Conservation (phyloP, 208 protist species). For the Trypanosoma mega region DNA sequence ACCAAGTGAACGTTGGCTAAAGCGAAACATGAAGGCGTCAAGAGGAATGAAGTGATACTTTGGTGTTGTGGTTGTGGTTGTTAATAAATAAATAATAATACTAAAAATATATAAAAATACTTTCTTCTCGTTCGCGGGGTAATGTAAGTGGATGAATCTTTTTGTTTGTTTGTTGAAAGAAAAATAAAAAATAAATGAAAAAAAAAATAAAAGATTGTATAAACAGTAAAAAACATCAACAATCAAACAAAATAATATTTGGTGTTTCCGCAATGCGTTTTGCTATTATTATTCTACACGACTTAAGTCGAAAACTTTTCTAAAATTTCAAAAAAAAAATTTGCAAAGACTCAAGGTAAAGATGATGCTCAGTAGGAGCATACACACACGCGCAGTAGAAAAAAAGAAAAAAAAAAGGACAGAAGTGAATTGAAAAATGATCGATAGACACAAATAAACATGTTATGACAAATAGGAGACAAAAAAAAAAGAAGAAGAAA, state of each 20-base stretch:
- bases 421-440: slow-evolving; percentile 5
- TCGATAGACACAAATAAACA: neutral
- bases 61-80: neutral
- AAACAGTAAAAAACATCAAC: slow-evolving; percentile 7
- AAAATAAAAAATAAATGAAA: no score
- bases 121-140: no score
- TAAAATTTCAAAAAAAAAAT: no score
- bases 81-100: neutral
- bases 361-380: no score
- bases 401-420: slow-evolving; percentile 13
- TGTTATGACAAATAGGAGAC: slow-evolving; percentile 3
- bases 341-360: no score
- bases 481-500: slow-evolving; percentile 10
- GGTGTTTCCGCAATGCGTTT: no score
- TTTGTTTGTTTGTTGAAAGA: no score
- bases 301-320: no score
- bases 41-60: neutral
- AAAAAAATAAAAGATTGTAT: no score
- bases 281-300: slow-evolving; percentile 3
- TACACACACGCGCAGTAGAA: slow-evolving; percentile 14
- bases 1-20: slow-evolving; percentile 27
- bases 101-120: slow-evolving; percentile 8
- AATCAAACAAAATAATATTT: slow-evolving; percentile 12
- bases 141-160: no score
- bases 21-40: slow-evolving; percentile 51